phyloP scores from a whole-genome alignment of 179 eudicot genomes.

The Beta macrorhiza region DNA sequence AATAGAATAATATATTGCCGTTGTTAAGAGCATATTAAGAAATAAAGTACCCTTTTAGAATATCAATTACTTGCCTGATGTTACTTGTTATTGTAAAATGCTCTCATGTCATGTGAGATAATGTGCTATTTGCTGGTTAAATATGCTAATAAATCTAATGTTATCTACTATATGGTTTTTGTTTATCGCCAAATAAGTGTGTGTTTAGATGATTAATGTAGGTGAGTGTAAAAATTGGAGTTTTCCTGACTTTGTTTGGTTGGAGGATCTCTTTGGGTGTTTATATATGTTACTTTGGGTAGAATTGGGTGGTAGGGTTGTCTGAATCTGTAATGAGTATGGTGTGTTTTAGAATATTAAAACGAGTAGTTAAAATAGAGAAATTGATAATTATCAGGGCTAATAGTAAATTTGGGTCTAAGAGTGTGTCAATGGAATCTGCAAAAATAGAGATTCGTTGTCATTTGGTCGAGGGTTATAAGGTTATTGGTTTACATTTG shows the following conservation, averaged over 20 bases:
- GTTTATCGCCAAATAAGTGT: neutral
- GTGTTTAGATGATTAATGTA: neutral
- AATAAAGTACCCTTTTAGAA: no score
- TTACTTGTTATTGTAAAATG: no score
- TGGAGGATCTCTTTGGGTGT: neutral
- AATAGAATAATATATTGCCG: no score
- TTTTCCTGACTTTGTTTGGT: neutral
- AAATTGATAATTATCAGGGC: neutral
- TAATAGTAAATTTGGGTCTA: neutral
- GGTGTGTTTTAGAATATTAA: neutral
- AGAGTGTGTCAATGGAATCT: neutral
- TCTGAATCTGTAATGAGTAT: neutral
- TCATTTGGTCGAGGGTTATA: neutral
- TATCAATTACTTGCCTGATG: no score
- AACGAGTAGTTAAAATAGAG: neutral
- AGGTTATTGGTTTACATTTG: neutral
- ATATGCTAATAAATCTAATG: neutral
- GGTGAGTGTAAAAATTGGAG: neutral
- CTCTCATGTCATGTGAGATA: neutral
- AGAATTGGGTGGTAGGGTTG: slow-evolving; percentile 7
- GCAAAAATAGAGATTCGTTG: neutral
- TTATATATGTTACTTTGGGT: neutral
- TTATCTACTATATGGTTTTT: neutral
- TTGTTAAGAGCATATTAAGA: no score
- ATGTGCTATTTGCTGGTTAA: neutral